A percentile compares a stretch with the other conserved stretches of the same genome.
phyloP scores from a whole-genome alignment of 495 filamentous ascomycete genomes.

The Entonaema liquescens region DNA sequence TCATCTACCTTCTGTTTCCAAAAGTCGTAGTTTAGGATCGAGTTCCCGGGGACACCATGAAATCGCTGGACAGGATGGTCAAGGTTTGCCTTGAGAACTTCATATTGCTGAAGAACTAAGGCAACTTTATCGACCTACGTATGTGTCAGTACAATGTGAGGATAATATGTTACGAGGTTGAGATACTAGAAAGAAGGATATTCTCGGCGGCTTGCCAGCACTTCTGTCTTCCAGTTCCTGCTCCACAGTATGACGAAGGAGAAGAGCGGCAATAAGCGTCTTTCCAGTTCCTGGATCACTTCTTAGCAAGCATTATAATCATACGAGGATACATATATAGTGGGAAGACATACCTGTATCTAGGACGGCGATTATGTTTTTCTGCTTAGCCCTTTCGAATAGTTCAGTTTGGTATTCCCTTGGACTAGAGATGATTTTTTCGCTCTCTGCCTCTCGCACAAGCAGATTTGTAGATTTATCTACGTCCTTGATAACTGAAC shows the following conservation, averaged over 20 bases:
- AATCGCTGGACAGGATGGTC: conserved; percentile 81
- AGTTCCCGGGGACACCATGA: conserved; percentile 68
- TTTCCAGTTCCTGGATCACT: conserved; percentile 83
- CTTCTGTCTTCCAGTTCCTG: conserved; percentile 78
- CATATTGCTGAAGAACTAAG: conserved; percentile 88
- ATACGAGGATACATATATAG: not conserved
- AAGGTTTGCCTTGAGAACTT: conserved; percentile 83
- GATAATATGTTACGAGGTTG: not conserved
- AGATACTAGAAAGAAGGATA: conserved; percentile 84
- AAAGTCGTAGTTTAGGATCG: conserved; percentile 67
- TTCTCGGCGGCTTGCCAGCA: conserved; percentile 65
- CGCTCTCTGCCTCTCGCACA: conserved; percentile 45
- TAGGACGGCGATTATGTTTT: conserved; percentile 95
- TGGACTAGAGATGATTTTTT: conserved; percentile 72
- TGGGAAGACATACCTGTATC: conserved; percentile 71
- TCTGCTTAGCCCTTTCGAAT: conserved; percentile 84
- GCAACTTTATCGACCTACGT: conserved; percentile 85
- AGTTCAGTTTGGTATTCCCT: conserved; percentile 93
- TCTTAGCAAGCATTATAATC: conserved; percentile 17
- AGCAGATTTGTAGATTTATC: conserved; percentile 39
- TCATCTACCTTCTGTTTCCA: conserved; percentile 75
- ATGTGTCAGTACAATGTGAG: not conserved
- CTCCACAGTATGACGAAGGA: conserved; percentile 80
- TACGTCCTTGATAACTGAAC: conserved; percentile 22
- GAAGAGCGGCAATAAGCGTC: conserved; percentile 90